Evolutionary conservation across 176 grass and related monocot species (phyloP).

Genomic region (Triticum turgidum): DNA sequence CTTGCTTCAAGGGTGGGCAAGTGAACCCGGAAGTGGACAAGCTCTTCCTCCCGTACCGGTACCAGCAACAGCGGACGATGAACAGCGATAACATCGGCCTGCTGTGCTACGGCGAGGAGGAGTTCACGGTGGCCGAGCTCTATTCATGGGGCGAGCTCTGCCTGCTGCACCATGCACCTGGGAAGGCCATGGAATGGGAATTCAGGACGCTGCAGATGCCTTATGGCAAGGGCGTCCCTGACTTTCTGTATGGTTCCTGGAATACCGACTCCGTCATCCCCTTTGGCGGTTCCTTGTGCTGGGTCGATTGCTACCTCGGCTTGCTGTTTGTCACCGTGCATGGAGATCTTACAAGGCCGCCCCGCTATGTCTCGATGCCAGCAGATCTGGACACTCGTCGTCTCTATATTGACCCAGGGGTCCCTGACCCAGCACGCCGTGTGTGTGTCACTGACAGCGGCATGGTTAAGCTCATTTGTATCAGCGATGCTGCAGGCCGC

Average conservation of each 20-base stretch:
- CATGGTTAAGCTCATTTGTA: constrained; percentile 18
- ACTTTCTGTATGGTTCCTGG: not conserved
- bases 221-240: not conserved
- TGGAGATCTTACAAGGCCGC: not conserved
- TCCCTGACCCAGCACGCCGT: not conserved
- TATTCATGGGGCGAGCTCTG: not conserved
- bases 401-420: not conserved
- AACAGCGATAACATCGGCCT: not conserved
- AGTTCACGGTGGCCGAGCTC: constrained; percentile 26
- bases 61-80: not conserved
- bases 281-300: not conserved
- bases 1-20: not conserved
- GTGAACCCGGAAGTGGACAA: not conserved
- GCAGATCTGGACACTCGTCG: not conserved
- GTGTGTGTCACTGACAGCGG: not conserved
- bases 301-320: constrained; percentile 32
- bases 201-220: not conserved
- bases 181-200: not conserved
- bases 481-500: not conserved
- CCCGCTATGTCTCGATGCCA: not conserved
- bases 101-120: not conserved
- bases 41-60: not conserved
- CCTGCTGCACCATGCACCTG: not conserved
- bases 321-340: not conserved
- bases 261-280: not conserved